Conservation (phyloP, 2,329 filamentous ascomycete species). For the Fusarium newnesense region DNA sequence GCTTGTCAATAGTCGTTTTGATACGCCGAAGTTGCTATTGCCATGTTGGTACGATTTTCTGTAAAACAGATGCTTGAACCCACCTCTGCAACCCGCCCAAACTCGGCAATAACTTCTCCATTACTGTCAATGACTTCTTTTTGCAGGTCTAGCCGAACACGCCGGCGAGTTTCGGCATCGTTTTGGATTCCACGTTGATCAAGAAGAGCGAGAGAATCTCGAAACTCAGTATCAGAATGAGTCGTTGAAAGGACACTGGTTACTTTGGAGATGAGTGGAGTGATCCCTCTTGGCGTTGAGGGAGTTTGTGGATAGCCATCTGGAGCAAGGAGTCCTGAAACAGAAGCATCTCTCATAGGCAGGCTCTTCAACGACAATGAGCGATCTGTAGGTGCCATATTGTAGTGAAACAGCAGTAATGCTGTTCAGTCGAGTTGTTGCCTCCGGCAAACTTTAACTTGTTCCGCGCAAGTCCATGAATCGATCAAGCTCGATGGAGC, state of each 20-base stretch:
- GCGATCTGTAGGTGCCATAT: conserved; percentile 36
- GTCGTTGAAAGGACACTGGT: conserved; percentile 89
- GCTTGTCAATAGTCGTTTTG: conserved; percentile 77
- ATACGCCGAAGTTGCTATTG: conserved; percentile 85
- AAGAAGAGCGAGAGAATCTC: conserved; percentile 82
- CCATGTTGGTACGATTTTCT: conserved; percentile 43
- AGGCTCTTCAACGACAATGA: conserved; percentile 34
- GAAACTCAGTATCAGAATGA: conserved; percentile 91
- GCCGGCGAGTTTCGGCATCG: conserved; percentile 79
- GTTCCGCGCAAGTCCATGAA: conserved; percentile 9
- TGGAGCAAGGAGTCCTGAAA: conserved; percentile 73
- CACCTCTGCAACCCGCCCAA: conserved; percentile 89
- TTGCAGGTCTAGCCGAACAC: conserved; percentile 84
- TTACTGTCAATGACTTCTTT: conserved; percentile 94
- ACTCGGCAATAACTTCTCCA: conserved; percentile 87
- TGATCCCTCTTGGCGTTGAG: conserved; percentile 55
- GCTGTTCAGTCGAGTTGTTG: neutral
- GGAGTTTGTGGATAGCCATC: conserved; percentile 89
- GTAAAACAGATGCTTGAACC: conserved; percentile 42
- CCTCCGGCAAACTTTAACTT: conserved; percentile 1
- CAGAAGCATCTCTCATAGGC: conserved; percentile 40
- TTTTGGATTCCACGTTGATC: conserved; percentile 79
- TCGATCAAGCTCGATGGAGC: neutral
- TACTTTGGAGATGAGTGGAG: conserved; percentile 82
- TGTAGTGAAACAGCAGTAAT: neutral